phyloP scores from a whole-genome alignment of 768 basidiomycete genomes.

The Boletus rubroflammeus region DNA sequence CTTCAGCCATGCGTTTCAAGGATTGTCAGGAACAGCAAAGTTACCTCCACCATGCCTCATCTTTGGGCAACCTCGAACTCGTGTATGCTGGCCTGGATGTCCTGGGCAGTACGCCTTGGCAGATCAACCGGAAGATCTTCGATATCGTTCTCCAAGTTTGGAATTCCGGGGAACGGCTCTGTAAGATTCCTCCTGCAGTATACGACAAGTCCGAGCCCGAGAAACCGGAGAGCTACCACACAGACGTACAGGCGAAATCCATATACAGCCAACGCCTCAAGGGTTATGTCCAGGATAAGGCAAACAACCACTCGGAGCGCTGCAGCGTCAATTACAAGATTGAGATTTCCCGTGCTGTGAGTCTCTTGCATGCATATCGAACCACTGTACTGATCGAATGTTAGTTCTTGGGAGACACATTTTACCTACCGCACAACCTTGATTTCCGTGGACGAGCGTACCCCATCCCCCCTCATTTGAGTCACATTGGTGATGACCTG shows the following conservation, averaged over 20 bases:
- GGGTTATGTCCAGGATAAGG: constrained; percentile 52
- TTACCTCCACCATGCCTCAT: constrained; percentile 74
- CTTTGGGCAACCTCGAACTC: constrained; percentile 71
- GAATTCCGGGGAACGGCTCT: constrained; percentile 80
- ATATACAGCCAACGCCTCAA: constrained; percentile 56
- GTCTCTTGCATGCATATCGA: constrained; percentile 26
- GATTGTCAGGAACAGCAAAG: constrained; percentile 79
- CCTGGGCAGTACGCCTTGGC: constrained; percentile 87
- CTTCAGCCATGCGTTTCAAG: constrained; percentile 86
- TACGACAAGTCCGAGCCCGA: constrained; percentile 65
- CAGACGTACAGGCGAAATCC: constrained; percentile 53
- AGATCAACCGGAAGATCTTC: constrained; percentile 75
- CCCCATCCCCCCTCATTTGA: constrained; percentile 92
- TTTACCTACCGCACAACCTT: constrained; percentile 94
- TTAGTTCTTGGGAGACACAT: constrained; percentile 80
- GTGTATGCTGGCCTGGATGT: constrained; percentile 89
- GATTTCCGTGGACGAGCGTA: constrained; percentile 98
- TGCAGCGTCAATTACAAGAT: constrained; percentile 96
- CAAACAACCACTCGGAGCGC: constrained; percentile 85
- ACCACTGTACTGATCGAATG: background rate
- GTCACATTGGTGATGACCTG: constrained; percentile 93
- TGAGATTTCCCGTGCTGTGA: constrained; percentile 88
- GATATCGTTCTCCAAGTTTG: constrained; percentile 75
- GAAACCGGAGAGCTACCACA: constrained; percentile 39
- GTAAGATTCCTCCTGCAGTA: constrained; percentile 77